Conservation (phyloP, 306 rosid species). For the Cucurbita moschata region DNA sequence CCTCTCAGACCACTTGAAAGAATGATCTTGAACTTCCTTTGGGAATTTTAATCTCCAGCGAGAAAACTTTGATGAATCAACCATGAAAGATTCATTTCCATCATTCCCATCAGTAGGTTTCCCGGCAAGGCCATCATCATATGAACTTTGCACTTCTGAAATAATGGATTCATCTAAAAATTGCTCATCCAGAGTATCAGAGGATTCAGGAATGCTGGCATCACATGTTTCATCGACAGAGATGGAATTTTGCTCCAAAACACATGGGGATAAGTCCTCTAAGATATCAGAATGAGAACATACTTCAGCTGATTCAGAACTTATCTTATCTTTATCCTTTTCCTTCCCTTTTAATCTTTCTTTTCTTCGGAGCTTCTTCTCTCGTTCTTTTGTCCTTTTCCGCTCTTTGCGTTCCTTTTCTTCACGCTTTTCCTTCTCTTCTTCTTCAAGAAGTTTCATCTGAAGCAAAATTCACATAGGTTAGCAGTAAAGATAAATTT, state of each 20-base stretch:
- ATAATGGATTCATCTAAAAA: constrained; percentile 23
- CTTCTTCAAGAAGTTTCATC: constrained; percentile 99
- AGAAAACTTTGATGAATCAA: constrained; percentile 46
- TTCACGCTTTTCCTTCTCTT: constrained; percentile 96
- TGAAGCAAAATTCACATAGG: constrained; percentile 25
- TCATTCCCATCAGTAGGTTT: constrained; percentile 30
- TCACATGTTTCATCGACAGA: constrained; percentile 42
- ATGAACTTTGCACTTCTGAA: constrained; percentile 28
- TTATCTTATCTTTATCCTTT: constrained; percentile 46
- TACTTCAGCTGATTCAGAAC: constrained; percentile 32
- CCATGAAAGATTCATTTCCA: constrained; percentile 33
- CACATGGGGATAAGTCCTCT: constrained; percentile 38
- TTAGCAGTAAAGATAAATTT: constrained; percentile 9
- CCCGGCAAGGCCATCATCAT: constrained; percentile 36
- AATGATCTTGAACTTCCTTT: constrained; percentile 59
- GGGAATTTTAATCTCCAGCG: constrained; percentile 38
- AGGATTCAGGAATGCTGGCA: constrained; percentile 40
- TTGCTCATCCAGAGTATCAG: constrained; percentile 36
- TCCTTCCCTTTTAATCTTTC: constrained; percentile 94
- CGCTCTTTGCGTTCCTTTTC: constrained; percentile 98
- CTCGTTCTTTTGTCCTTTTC: constrained; percentile 80
- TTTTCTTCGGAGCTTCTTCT: constrained; percentile 84
- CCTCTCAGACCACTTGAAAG: constrained; percentile 71
- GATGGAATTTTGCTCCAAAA: constrained; percentile 42
- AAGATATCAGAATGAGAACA: constrained; percentile 34